Evolutionary conservation across 495 filamentous ascomycete species (phyloP).

Genomic region (Neurospora sp.): DNA sequence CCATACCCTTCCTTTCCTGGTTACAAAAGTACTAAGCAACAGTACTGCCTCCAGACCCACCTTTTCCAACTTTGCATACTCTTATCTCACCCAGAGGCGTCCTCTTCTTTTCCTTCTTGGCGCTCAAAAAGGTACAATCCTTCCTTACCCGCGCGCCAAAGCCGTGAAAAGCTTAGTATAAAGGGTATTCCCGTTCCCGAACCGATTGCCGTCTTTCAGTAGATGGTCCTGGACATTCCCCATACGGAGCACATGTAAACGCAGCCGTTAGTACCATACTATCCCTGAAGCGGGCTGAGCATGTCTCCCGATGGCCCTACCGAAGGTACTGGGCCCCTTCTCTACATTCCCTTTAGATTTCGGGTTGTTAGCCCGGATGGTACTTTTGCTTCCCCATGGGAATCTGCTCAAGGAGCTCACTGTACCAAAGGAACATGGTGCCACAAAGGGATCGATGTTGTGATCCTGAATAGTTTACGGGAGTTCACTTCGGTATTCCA

Average conservation of each 20-base stretch:
- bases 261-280: not conserved
- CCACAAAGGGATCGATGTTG: not conserved
- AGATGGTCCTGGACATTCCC: not conserved
- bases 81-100: not conserved
- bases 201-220: not conserved
- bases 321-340: not conserved
- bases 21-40: not conserved
- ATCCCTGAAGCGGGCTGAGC: not conserved
- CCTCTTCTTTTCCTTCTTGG: not conserved
- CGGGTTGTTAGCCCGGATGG: not conserved
- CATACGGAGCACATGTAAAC: not conserved
- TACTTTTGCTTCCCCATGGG: not conserved
- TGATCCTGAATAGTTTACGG: not conserved
- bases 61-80: not conserved
- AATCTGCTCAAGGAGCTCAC: not conserved
- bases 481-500: not conserved
- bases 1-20: not conserved
- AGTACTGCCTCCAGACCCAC: not conserved
- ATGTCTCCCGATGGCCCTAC: not conserved
- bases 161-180: not conserved
- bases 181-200: not conserved
- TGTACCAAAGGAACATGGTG: not conserved
- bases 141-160: not conserved
- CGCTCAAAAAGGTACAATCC: not conserved
- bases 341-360: not conserved